Base-by-base conservation (phyloP, 1,139 yeast species). In the Geotrichum bryndzae region DNA sequence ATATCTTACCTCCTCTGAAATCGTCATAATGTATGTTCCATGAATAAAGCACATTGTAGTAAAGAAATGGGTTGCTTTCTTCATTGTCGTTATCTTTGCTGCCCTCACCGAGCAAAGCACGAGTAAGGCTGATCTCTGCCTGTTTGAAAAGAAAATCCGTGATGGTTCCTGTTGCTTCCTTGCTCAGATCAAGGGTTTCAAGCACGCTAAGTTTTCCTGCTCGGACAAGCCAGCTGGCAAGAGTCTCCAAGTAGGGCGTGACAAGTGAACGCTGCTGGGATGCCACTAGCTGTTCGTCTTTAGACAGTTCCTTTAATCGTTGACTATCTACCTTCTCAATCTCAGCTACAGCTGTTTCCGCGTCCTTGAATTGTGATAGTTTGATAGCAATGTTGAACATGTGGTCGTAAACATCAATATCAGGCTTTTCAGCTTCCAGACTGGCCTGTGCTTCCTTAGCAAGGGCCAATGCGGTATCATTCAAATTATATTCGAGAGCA, bases 401-500 rank as follows among this genome's bases (percentile, higher is more conserved):
- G 18, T 65, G 55, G 22, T 51, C 59, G 54, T 64, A 65, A 18
- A 66, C 54, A 33, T 45, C 18, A 35, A 61, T 29, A 27, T 54
- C 56, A 25, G 41, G 22, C 25, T 48, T 25, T 31, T 23, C 22
- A 7, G 48, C 18, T 15, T 57, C 53, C 22, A 64, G 57, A 29
- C 58, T 62, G 2, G 56, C 55, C 29, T 58, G 61, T 2, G 67
- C 65, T 27, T 54, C 56, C 45, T 61, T 58, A n/a, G 65, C 63
- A 29, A 65, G 60, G 58, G 56, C 54, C 8, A 66, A 59, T 0
- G 68, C 63, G 4, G 55, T 76, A 25, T 85, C 75, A 64, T 85
- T 82, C 69, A 87, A 90, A 64, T 78, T 68, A 54, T 53, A 55
- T 8, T 73, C 66, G 1, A 60, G 56, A 18, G 65, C 62, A 15